Evolutionary conservation across 2,329 filamentous ascomycete genomes (phyloP), one percentile per base, ranked within the genome.

Genomic region (Graphilbum ipis-grandicollis): DNA sequence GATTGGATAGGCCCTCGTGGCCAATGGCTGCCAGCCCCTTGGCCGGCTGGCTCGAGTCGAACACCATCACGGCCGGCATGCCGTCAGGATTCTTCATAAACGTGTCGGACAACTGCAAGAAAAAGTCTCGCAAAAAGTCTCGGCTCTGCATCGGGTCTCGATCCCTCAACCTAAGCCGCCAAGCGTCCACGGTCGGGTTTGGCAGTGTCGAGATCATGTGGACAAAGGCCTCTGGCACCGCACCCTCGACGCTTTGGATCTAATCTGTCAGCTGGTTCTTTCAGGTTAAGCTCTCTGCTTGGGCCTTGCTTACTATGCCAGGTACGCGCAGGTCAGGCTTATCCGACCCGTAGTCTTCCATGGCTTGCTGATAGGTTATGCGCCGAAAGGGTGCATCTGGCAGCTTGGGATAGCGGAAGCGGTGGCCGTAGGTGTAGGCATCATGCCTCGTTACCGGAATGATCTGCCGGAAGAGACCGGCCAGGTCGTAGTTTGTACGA

Each of bases 291-390:
- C 21, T 10, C 21, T 23, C 21, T 23, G 6, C 21, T 23, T 23
- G 6, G 21, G 5, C 21, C 5, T 10, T 10, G 10, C 26, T 28
- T 28, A 28, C 26, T 5, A 28, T 5, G 14, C 47, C 44, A 1
- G 71, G 69, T 28, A 86, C 78, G 15, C 90, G 73, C 9, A 88
- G 59, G 51, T 98, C 90, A 4, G 90, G 90, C 55, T 98, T 98
- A 56, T 98, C 90, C 5, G 75, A 80, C 10, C 90, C 90, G 49
- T 86, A 93, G 3, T 58, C 62, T 1, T 67, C 59, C 76, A 98
- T 96, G 15, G 79, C 79, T 29, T 80, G 63, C 23, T 79, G 55
- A 50, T 96, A 98, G 2, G 71, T 68, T 47, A 84, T 64, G 18
- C 66, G 62, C 7, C 54, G 60, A 44, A 83, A 81, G 0, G 59